These are phyloP conservation scores for Phytophthora colocasiae DNA, from an alignment of 352 stramenopile species.

Conservation along the genomic window DNA sequence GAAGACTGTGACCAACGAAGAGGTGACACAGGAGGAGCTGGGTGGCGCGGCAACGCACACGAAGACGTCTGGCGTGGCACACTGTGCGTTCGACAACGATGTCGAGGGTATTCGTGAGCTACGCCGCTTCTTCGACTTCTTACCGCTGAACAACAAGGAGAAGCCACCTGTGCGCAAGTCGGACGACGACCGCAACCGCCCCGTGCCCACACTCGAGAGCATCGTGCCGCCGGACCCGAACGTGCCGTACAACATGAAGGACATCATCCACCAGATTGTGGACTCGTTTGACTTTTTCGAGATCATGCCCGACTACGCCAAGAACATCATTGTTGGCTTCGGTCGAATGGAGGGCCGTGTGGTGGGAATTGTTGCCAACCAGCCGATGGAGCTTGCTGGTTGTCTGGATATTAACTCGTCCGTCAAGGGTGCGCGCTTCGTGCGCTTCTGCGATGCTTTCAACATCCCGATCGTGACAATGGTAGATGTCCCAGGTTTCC, in stretches of 20 bases:
- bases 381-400: slow-evolving; percentile 96
- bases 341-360: slow-evolving; percentile 96
- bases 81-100: slow-evolving; percentile 97
- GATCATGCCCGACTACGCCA: slow-evolving; percentile 97
- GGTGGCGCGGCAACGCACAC: slow-evolving; percentile 96
- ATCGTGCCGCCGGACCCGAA: slow-evolving; percentile 98
- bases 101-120: slow-evolving; percentile 94
- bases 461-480: slow-evolving; percentile 99
- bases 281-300: slow-evolving; percentile 98
- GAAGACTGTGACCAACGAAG: slow-evolving; percentile 98
- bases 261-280: slow-evolving; percentile 95
- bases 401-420: slow-evolving; percentile 98
- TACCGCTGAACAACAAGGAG: slow-evolving; percentile 95
- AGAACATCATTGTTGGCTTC: slow-evolving; percentile 98
- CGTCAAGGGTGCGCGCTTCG: slow-evolving; percentile 97
- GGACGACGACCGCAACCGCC: slow-evolving; percentile 88
- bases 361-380: slow-evolving; percentile 98
- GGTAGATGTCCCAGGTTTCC: slow-evolving; percentile 98
- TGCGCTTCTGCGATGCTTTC: slow-evolving; percentile 98
- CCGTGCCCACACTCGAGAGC: slow-evolving; percentile 89
- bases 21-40: slow-evolving; percentile 95
- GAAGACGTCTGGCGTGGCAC: slow-evolving; percentile 95
- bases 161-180: slow-evolving; percentile 82
- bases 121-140: slow-evolving; percentile 95
- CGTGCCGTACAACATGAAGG: slow-evolving; percentile 98